A percentile compares a stretch with the other conserved stretches of the same genome.
Conservation (phyloP, 2,329 filamentous ascomycete species). For the Penicillium corylophilum region DNA sequence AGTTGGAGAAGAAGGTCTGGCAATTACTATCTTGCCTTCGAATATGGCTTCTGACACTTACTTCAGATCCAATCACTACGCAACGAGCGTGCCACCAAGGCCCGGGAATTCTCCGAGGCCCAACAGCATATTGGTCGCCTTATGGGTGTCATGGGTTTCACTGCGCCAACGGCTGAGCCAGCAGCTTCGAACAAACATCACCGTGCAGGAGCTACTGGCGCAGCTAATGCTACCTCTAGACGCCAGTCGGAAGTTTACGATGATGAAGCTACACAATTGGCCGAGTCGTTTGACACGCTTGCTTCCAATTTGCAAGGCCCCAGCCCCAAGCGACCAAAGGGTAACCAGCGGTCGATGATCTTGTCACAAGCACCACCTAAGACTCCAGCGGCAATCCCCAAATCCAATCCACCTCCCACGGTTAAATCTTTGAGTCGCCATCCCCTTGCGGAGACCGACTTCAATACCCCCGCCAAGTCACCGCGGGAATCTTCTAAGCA, state of each 20-base stretch:
- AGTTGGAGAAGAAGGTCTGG: slow-evolving; percentile 35
- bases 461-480: slow-evolving; percentile 28
- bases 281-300: slow-evolving; percentile 23
- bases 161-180: slow-evolving; percentile 19
- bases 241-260: slow-evolving; percentile 17
- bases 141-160: slow-evolving; percentile 42
- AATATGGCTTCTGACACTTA: background rate
- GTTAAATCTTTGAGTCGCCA: slow-evolving; percentile 11
- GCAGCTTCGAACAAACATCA: slow-evolving; percentile 14
- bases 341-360: slow-evolving; percentile 18
- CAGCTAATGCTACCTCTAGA: slow-evolving; percentile 6
- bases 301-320: slow-evolving; percentile 19
- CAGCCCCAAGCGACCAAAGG: slow-evolving; percentile 31
- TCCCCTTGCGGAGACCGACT: slow-evolving; percentile 25
- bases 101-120: slow-evolving; percentile 40
- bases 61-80: slow-evolving; percentile 35
- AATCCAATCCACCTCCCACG: slow-evolving; percentile 3
- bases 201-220: slow-evolving; percentile 11
- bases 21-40: background rate
- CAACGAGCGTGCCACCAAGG: slow-evolving; percentile 37
- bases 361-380: slow-evolving; percentile 10
- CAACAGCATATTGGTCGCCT: slow-evolving; percentile 40
- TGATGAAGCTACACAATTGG: slow-evolving; percentile 16
- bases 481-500: slow-evolving; percentile 12
- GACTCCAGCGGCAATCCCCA: slow-evolving; percentile 1